Evolutionary conservation across 2,329 filamentous ascomycete species (phyloP).

Genomic region (Neonectria ditissima): DNA sequence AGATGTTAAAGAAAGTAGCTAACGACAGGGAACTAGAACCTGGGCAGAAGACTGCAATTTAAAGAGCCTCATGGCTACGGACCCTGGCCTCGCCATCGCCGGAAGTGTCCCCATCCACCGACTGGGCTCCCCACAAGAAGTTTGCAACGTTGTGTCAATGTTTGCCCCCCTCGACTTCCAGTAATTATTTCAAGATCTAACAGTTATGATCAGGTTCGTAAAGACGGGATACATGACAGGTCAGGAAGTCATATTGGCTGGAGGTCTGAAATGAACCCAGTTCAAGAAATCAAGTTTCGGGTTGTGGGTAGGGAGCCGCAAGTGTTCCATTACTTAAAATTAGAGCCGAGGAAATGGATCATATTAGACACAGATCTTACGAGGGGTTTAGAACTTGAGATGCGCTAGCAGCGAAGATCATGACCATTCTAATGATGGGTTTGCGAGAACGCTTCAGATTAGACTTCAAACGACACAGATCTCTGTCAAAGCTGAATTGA

Average conservation of each 20-base stretch:
- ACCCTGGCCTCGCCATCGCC: slow-evolving; percentile 51
- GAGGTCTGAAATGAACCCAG: slow-evolving; percentile 14
- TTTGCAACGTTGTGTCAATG: slow-evolving; percentile 50
- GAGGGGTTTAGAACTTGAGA: too few relatives aligned
- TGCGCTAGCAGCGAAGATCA: too few relatives aligned
- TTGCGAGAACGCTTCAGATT: too few relatives aligned
- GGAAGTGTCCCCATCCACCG: slow-evolving; percentile 50
- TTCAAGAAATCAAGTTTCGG: too few relatives aligned
- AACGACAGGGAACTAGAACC: slow-evolving; percentile 33
- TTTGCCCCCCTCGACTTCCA: slow-evolving; percentile 29
- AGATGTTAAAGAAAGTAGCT: background rate
- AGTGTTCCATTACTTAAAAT: background rate
- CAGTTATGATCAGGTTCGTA: background rate
- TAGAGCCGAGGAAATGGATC: too few relatives aligned
- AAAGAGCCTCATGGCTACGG: slow-evolving; percentile 44
- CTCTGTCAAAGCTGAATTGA: too few relatives aligned
- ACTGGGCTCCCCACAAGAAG: slow-evolving; percentile 50
- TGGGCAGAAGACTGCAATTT: slow-evolving; percentile 47
- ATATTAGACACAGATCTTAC: too few relatives aligned
- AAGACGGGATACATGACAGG: slow-evolving; percentile 23
- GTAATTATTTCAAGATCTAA: background rate
- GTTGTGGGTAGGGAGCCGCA: background rate
- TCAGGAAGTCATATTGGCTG: slow-evolving; percentile 20
- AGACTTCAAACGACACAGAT: too few relatives aligned
- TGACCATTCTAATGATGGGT: too few relatives aligned